Evolutionary conservation across 2,329 filamentous ascomycete genomes (phyloP), one percentile per base, ranked within the genome.

Genomic region (Colletotrichum sp.): DNA sequence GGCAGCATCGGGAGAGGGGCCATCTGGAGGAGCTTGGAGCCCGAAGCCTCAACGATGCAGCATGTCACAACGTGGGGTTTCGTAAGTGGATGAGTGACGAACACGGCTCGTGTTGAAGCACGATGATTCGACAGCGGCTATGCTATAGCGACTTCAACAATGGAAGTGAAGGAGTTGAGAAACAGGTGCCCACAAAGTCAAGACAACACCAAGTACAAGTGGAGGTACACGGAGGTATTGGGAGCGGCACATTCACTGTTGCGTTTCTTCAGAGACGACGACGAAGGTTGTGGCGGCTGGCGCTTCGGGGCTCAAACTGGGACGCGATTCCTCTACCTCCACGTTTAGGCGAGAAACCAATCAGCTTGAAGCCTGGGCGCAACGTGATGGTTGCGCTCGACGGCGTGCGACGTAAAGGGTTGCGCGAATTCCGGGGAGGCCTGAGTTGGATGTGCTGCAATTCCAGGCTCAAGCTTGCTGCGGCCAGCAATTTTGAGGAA

Each of bases 351-450:
- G 60, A n/a, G 24, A 21, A 26, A 8, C 79, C 79, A 80, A 79
- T 80, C 75, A 79, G 67, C 62, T 26, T 15, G 21, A 26, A 26
- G 65, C 21, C 44, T 66, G 52, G 60, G 44, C 59, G 65, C 70
- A 80, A 78, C 79, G 79, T 80, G 79, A 79, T 78, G 75, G 78
- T 30, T 80, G 76, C 68, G 65, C 66, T 75, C 71, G 71, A 64
- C 70, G 64, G 64, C 66, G 71, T 76, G 71, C 71, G 59, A 69
- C 71, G 71, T 32, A 60, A 30, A 74, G 24, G 44, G 44, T 60
- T 76, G 74, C 74, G 74, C 74, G 74, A 75, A 74, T 74, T 69
- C 70, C 52, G 69, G 67, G 67, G 72, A 60, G 44, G 34, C 68
- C 60, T 75, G 71, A 44, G 65, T 75, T 52, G 63, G 36, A 60